A percentile compares a stretch with the other conserved stretches of the same genome.
phyloP scores from a whole-genome alignment of 2,329 filamentous ascomycete species.

The Trichoderma sp. region DNA sequence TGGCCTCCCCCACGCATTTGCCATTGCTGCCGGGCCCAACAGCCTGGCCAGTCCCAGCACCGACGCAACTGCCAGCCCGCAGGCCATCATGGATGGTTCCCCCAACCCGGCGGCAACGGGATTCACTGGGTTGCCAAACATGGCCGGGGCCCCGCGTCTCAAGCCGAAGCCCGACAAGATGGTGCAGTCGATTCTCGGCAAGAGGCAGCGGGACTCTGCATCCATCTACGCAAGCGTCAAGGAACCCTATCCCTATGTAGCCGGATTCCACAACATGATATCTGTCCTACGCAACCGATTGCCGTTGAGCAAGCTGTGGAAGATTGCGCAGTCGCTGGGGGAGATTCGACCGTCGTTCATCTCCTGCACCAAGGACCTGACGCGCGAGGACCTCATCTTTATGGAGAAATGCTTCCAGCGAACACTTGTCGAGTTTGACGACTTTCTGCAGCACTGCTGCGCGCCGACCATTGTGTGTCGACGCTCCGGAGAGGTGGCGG shows the following conservation, averaged over 20 bases:
- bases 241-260: slow-evolving; percentile 87
- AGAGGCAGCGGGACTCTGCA: slow-evolving; percentile 69
- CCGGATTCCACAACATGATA: slow-evolving; percentile 84
- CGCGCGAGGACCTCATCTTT: slow-evolving; percentile 84
- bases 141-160: slow-evolving; percentile 30
- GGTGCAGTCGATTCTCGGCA: slow-evolving; percentile 53
- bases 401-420: slow-evolving; percentile 98
- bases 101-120: slow-evolving; percentile 29
- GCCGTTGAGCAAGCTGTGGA: slow-evolving; percentile 69
- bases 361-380: slow-evolving; percentile 83
- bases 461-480: slow-evolving; percentile 90
- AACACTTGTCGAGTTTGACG: slow-evolving; percentile 87
- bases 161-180: slow-evolving; percentile 45
- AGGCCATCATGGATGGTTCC: slow-evolving; percentile 57
- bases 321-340: slow-evolving; percentile 82
- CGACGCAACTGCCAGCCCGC: slow-evolving; percentile 59
- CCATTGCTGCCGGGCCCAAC: slow-evolving; percentile 60
- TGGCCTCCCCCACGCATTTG: slow-evolving; percentile 62
- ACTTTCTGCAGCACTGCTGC: slow-evolving; percentile 82
- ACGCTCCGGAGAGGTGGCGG: slow-evolving; percentile 89
- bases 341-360: slow-evolving; percentile 93
- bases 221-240: slow-evolving; percentile 85
- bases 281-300: slow-evolving; percentile 77
- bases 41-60: slow-evolving; percentile 63
- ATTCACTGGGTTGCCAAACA: slow-evolving; percentile 28